Evolutionary conservation across 345 rosid species (phyloP).

Genomic region (Moringa oleifera): DNA sequence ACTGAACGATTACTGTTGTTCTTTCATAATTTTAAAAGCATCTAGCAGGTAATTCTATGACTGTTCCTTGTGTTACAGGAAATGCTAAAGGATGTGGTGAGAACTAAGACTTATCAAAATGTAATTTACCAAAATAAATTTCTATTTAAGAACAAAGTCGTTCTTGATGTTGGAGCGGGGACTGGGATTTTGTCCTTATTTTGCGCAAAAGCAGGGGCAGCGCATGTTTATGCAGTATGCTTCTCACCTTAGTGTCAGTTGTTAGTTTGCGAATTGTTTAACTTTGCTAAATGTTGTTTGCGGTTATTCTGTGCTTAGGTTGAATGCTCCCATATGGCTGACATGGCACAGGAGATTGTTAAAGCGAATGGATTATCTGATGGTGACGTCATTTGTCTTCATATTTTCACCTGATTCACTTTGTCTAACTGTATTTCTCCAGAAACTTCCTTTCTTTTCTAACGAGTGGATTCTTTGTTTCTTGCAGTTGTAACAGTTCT

Average conservation of each 20-base stretch:
- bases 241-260: not conserved
- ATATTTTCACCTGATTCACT: not conserved
- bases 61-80: conserved; percentile 48
- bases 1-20: not conserved
- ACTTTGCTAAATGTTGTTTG: conserved; percentile 6
- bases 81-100: conserved; percentile 92
- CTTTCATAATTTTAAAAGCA: not conserved
- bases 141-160: conserved; percentile 81
- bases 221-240: conserved; percentile 86
- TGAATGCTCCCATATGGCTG: conserved; percentile 93
- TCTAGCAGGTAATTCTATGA: conserved; percentile 2
- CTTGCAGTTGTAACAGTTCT: conserved; percentile 79
- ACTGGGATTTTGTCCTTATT: conserved; percentile 93
- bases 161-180: conserved; percentile 99
- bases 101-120: conserved; percentile 95
- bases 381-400: conserved; percentile 35
- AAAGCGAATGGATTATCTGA: conserved; percentile 76
- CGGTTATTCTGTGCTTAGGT: conserved; percentile 36
- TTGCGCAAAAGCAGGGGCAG: conserved; percentile 96
- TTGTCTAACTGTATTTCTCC: not conserved
- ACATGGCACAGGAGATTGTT: conserved; percentile 90
- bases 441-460: not conserved
- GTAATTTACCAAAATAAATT: conserved; percentile 92
- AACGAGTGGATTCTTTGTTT: conserved; percentile 1
- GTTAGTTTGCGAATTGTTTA: not conserved